Evolutionary conservation across 768 basidiomycete species (phyloP).

Genomic region (Holtermannia corniformis): DNA sequence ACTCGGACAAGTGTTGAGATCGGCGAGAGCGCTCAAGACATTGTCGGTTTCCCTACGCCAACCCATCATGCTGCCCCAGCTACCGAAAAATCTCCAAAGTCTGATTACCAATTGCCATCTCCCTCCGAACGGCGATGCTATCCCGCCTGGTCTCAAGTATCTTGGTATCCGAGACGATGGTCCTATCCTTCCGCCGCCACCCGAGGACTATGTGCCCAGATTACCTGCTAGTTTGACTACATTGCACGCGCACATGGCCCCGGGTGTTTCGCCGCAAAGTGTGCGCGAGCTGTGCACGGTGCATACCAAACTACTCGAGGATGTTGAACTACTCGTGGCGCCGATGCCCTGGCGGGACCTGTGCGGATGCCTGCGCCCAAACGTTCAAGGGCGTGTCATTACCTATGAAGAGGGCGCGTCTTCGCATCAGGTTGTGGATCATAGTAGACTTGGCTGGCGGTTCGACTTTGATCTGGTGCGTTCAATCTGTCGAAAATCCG

Average conservation of each 20-base stretch:
- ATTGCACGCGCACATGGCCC: neutral
- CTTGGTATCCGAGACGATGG: neutral
- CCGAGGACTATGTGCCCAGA: neutral
- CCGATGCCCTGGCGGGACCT: neutral
- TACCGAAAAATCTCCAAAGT: neutral
- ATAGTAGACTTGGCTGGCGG: neutral
- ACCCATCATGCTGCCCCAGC: neutral
- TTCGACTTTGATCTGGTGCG: neutral
- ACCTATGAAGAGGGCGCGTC: neutral
- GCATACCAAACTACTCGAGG: neutral
- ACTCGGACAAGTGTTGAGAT: neutral
- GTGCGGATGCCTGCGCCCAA: neutral
- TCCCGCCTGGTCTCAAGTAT: neutral
- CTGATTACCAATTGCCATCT: slow-evolving; percentile 1
- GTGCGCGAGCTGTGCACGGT: neutral
- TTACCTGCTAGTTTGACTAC: neutral
- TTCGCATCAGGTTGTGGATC: neutral
- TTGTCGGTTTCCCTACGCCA: neutral
- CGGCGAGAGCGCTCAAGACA: neutral
- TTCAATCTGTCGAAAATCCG: no score
- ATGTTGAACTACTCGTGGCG: neutral
- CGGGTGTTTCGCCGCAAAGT: neutral
- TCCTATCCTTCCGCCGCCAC: neutral
- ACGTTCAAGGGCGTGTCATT: neutral
- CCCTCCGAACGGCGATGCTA: neutral